Base-by-base conservation (phyloP, 2,329 filamentous ascomycete genomes). In the Eutypa lata region DNA sequence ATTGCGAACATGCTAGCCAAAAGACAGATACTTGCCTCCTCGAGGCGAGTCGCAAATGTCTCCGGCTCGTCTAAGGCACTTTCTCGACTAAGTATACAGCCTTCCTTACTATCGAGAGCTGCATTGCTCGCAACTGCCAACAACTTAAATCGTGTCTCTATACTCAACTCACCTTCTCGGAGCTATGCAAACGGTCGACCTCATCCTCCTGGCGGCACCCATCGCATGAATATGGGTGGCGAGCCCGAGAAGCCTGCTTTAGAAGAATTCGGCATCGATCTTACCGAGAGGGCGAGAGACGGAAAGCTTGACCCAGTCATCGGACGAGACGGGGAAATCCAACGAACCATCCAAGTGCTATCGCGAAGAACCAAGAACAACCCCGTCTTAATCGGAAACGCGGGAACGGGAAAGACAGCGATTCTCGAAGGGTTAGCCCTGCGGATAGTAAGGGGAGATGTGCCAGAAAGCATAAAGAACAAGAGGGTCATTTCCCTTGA, bases 241-340 rank as follows among this genome's bases (percentile, higher is more conserved):
- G 82, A 82, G 61, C 80, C 82, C 44, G 79, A 97, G 71, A 96
- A 97, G 72, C 79, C 92, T 2, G 92, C 94, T 1, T 75, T 97
- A 49, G 93, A 97, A 70, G 84, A 96, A 70, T 99, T 87, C 65
- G 94, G 94, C 53, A 79, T 97, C 55, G 93, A 99, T 68, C 77
- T 99, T 50, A 97, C 94, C 2, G 89, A 84, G 13, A 84, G 83
- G 63, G 94, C 94, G 19, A 89, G 82, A 68, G 88, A 89, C 47
- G 94, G 94, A 40, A 97, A 96, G 68, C 80, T 99, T 3, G 94
- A 99, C 66, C 94, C 94, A 0, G 93, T 97, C 14, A 97, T 99
- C 65, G 94, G 94, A 19, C 82, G 94, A 69, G 92, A 97, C 64
- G 78, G 83, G 5, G 94, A 97, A 69, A 96, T 97, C 49, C 90